Base-by-base conservation (phyloP, 139 green algal species). In the Coelastrella sp. region DNA sequence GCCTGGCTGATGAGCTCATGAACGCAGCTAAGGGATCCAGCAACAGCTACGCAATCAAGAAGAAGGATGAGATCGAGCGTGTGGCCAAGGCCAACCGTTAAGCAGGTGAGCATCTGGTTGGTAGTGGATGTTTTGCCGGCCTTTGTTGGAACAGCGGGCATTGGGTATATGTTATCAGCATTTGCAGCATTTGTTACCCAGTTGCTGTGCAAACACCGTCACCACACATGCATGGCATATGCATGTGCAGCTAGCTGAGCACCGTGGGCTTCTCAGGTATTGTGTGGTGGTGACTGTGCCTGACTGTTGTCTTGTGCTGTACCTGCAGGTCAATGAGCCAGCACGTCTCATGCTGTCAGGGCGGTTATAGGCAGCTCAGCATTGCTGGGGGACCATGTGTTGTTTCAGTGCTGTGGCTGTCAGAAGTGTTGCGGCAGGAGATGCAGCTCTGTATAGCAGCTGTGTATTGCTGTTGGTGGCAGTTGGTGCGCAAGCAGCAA, bases 51-150 rank as follows among this genome's bases (percentile, higher is more conserved):
- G 82, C 67, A 76, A 99, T 99, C 92, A 99, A 99, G 97, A 99
- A 99, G 96, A 99, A 99, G 96, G 95, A 60, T 38, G 79, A 99
- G 93, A 93, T 99, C n/a, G 97, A 99, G 95, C 96, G 97, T 87
- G 97, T 99, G 68, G 97, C 97, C 81, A 99, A 99, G 96, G 97
- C 97, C 88, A 99, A 99, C 93, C 94, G 97, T 84, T 99, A 97
- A 97, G 53, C 53, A 64, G 53, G 53, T 64, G 53, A 64, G 53
- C 35, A 79, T 32, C 9, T 1, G 37, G 35, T 25, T 23, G 17
- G 15, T 25, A 51, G 69, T 32, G 34, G 69, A 27, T 27, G 27
- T n/a, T n/a, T n/a, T n/a, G n/a, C n/a, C n/a, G n/a, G n/a, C n/a
- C n/a, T n/a, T 57, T 9, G 45, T 2, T 57, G 45, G 11, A 23